Percentiles rank a stretch among this genome's conserved stretches.
Conservation (phyloP, 441 rosid species). For the Capsella rubella region DNA sequence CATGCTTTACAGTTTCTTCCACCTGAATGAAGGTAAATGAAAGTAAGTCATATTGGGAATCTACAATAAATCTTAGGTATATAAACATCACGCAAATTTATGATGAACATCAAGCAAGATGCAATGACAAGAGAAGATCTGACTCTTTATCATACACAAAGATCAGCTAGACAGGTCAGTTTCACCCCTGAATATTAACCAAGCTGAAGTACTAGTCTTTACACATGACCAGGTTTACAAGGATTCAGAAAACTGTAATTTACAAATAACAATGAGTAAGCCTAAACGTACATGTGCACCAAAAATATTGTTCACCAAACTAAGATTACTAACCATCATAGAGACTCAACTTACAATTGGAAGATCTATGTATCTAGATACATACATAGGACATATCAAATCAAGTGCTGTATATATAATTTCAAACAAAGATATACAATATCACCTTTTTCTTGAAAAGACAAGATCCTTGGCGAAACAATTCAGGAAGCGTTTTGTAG, state of each 20-base stretch:
- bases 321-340: slow-evolving; percentile 14
- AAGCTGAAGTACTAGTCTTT: slow-evolving; percentile 18
- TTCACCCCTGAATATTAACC: slow-evolving; percentile 17
- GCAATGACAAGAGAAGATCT: slow-evolving; percentile 17
- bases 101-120: slow-evolving; percentile 16
- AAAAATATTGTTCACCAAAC: slow-evolving; percentile 21
- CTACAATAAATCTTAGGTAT: slow-evolving; percentile 2
- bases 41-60: slow-evolving; percentile 1
- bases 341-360: slow-evolving; percentile 11
- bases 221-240: slow-evolving; percentile 15
- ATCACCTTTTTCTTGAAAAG: slow-evolving; percentile 72
- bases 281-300: slow-evolving; percentile 20
- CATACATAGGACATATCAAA: slow-evolving; percentile 7
- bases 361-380: slow-evolving; percentile 1
- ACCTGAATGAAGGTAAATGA: slow-evolving; percentile 52
- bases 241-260: slow-evolving; percentile 3
- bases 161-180: slow-evolving; percentile 13
- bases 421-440: slow-evolving; percentile 9
- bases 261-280: neutral
- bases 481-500: slow-evolving; percentile 68
- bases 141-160: slow-evolving; percentile 7
- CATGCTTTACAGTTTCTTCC: slow-evolving; percentile 78
- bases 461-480: slow-evolving; percentile 93
- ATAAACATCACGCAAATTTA: slow-evolving; percentile 13
- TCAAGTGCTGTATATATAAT: neutral